A percentile compares a stretch with the other conserved stretches of the same genome.
Conservation (phyloP, 176 grass and related monocot genomes). For the Poa annua region DNA sequence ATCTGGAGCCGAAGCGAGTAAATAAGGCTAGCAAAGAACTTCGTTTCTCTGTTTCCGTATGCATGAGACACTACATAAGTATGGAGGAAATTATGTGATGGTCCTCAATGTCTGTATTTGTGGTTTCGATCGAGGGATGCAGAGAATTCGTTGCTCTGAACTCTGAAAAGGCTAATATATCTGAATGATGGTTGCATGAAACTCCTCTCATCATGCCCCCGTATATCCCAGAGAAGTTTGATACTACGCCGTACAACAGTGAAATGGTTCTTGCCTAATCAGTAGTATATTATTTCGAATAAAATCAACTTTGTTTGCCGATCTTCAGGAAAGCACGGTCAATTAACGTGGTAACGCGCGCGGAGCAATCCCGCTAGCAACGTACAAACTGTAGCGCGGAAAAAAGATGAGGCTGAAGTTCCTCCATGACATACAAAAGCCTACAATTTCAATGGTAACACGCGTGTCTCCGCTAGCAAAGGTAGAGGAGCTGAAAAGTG, state of each 20-base stretch:
- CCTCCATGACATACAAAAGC: not conserved
- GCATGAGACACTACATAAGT: not conserved
- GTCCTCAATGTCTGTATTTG: not conserved
- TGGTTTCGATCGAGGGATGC: not conserved
- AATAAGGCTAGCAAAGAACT: constrained; percentile 19
- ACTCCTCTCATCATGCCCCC: not conserved
- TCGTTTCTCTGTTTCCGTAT: not conserved
- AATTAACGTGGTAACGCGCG: not conserved
- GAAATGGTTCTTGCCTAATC: not conserved
- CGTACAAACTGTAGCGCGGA: not conserved
- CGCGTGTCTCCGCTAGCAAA: not conserved
- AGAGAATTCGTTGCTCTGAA: not conserved
- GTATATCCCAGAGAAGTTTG: not conserved
- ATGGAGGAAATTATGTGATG: not conserved
- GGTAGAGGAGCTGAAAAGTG: not conserved
- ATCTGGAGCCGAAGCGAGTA: not conserved
- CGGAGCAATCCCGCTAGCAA: not conserved
- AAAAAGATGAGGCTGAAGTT: not conserved
- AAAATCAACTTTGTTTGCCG: not conserved
- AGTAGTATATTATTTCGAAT: not conserved
- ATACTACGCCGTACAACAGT: not conserved
- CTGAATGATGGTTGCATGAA: not conserved
- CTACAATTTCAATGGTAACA: not conserved
- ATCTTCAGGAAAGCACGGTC: not conserved
- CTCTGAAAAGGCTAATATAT: not conserved